Percentiles rank a stretch among this genome's conserved stretches.
Evolutionary conservation across 179 eudicot genomes (phyloP).

Genomic region (Patellifolia procumbens): DNA sequence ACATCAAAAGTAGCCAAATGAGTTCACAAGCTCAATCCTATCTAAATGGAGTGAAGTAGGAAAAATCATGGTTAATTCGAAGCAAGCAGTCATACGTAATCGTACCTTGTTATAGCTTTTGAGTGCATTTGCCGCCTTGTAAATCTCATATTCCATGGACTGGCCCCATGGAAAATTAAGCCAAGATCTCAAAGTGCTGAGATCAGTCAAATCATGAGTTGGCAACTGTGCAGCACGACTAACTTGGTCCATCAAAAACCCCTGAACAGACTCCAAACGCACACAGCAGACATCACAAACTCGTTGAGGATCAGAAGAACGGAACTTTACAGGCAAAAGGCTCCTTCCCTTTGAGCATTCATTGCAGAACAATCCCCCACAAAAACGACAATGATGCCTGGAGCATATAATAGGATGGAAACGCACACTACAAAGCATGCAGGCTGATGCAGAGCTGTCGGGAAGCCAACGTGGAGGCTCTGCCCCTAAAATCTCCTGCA

Average conservation of each 20-base stretch:
- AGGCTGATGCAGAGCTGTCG: conserved; percentile 79
- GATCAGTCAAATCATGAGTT: conserved; percentile 89
- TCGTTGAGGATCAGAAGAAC: conserved; percentile 60
- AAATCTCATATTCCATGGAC: conserved; percentile 92
- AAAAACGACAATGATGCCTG: conserved; percentile 93
- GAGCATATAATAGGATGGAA: conserved; percentile 93
- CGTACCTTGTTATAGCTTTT: conserved; percentile 70
- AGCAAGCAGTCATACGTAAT: background rate
- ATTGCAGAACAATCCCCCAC: conserved; percentile 87
- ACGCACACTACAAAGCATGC: conserved; percentile 86
- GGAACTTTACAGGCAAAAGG: conserved; percentile 76
- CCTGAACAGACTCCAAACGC: conserved; percentile 82
- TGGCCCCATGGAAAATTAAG: conserved; percentile 95
- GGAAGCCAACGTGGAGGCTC: conserved; percentile 96
- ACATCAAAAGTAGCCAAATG: background rate
- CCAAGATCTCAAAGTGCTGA: conserved; percentile 94
- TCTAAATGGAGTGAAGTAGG: background rate
- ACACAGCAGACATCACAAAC: conserved; percentile 97
- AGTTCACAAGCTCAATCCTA: conserved; percentile 4
- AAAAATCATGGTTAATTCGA: background rate
- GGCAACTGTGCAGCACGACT: conserved; percentile 92
- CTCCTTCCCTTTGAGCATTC: conserved; percentile 93
- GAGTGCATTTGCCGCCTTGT: conserved; percentile 83
- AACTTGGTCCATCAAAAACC: conserved; percentile 81
- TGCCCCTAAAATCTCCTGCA: conserved; percentile 67